Conservation (phyloP, 257 asterid genomes). For the Capsicum pubescens region DNA sequence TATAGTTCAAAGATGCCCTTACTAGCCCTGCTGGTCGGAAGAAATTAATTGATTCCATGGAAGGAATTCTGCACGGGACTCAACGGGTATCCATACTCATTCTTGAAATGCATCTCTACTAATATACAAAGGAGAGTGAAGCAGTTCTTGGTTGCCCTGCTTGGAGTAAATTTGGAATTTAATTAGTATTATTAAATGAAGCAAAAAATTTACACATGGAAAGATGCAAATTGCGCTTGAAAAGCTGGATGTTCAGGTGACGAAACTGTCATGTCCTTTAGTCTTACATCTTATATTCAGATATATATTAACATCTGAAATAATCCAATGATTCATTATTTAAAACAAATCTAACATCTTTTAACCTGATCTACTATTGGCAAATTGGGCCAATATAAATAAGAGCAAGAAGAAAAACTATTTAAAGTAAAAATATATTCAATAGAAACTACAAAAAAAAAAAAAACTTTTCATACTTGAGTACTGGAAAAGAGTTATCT, state of each 20-base stretch:
- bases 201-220: neutral
- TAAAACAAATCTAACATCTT: constrained; percentile 10
- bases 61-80: constrained; percentile 71
- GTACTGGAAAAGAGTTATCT: neutral
- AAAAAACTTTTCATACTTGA: neutral
- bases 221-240: neutral
- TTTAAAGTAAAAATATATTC: neutral
- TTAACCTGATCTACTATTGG: neutral
- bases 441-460: neutral
- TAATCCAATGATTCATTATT: neutral
- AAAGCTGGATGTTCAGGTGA: neutral
- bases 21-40: constrained; percentile 64
- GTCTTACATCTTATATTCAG: neutral
- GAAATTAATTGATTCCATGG: constrained; percentile 73
- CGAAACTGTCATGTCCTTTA: constrained; percentile 15
- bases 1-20: constrained; percentile 81
- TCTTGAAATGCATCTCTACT: constrained; percentile 4
- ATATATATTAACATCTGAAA: neutral
- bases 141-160: neutral
- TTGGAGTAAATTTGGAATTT: constrained; percentile 8
- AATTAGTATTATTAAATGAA: neutral
- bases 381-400: neutral
- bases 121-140: neutral
- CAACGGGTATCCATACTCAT: constrained; percentile 57
- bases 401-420: constrained; percentile 7